Evolutionary conservation across 495 filamentous ascomycete genomes (phyloP), one percentile per base, ranked within the genome.

Genomic region (Poronia punctata): DNA sequence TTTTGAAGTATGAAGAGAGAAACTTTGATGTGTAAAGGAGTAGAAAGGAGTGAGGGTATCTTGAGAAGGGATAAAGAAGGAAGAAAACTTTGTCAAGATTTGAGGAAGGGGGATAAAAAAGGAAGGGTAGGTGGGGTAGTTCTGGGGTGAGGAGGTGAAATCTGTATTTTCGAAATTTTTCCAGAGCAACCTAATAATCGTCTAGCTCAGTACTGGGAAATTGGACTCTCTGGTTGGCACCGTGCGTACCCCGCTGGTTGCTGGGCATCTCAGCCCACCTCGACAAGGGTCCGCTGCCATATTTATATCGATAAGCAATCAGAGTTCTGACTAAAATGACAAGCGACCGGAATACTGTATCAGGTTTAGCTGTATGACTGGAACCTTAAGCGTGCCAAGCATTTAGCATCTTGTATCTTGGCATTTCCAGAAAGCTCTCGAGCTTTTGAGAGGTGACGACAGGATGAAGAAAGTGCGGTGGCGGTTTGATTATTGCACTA

Each of bases 1-100:
- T 98, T 34, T 53, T 53, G 48, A 39, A 6, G 35, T 47, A 18
- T 29, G 26, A 45, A 44, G 45, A 38, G 44, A 42, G 38, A 22
- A 34, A 43, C n/a, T n/a, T n/a, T n/a, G n/a, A n/a, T n/a, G n/a
- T n/a, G n/a, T n/a, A 43, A 46, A 45, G 27, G 54, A 53, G 36
- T 50, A 56, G 36, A 42, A 32, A 46, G 37, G 34, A 43, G 16
- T 26, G 33, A 56, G 56, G 25, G 46, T 37, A 48, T 50, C 31
- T 43, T 32, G 43, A 42, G 43, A 52, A 26, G 19, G 35, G 50
- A 50, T 45, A 39, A n/a, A 39, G 39, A 48, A 53, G 37, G 42
- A 47, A 39, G n/a, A n/a, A n/a, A n/a, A n/a, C n/a, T n/a, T n/a
- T n/a, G n/a, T n/a, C n/a, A n/a, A n/a, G n/a, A n/a, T n/a, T n/a